Base-by-base conservation (phyloP, 352 stramenopile genomes). In the Plasmopara viticola region DNA sequence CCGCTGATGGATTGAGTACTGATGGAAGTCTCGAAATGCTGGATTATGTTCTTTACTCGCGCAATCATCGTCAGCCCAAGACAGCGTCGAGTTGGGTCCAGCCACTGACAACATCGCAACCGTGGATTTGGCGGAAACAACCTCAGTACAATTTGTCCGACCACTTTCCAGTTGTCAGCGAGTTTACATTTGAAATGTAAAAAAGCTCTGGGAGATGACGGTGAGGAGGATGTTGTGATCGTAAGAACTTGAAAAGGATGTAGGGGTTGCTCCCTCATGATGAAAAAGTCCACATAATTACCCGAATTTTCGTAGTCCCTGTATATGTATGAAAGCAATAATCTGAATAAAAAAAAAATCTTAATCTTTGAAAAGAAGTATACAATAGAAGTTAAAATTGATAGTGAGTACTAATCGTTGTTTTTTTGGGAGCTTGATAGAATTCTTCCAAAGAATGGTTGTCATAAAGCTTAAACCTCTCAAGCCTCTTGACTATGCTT, bases 171-270 rank as follows among this genome's bases (percentile, higher is more conserved):
- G 77, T 90, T 45, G 56, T 88, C 42, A 85, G 73, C 45, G 60
- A 74, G 44, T 79, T 90, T 50, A 74, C 61, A 12, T 90, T 90
- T 44, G 77, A 90, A 42, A 78, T 87, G 75, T 88, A 73, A 61
- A 44, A 4, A 1, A 17, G 1, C 1, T 5, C 37, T 41, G 37
- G 12, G 5, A 3, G n/a, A 14, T 18, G 37, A 41, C 3, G 20
- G 3, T 1, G 37, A 41, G 13, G 37, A 13, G 37, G 4, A 35
- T 35, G 31, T 12, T 12, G 10, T 35, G 31, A 12, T 6, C 1
- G 31, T 35, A 35, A 35, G 31, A 6, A 25, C 20, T 25, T 25
- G 1, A 25, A n/a, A 25, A 25, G 20, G 20, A 3, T 25, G 20
- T 25, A 25, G 20, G 20, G 20, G 20, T 25, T 3, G 1, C 20